phyloP scores from a whole-genome alignment of 768 basidiomycete species.

The Cantharellus anzutake region DNA sequence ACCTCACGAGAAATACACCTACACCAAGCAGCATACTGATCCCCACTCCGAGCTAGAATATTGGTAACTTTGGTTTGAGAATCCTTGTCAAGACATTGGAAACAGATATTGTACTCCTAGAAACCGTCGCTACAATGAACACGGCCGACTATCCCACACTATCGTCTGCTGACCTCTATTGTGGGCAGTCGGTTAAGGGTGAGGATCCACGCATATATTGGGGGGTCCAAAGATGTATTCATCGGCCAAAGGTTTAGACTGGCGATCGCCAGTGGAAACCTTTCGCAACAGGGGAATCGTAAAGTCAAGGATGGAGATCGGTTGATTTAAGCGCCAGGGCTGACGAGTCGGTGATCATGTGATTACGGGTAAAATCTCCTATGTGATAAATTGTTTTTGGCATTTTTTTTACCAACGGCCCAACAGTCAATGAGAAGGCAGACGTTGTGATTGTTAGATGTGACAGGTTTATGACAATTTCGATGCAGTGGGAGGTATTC shows the following conservation, averaged over 20 bases:
- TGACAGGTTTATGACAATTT: too few relatives aligned
- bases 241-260: background rate
- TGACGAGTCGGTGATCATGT: too few relatives aligned
- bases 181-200: slow-evolving; percentile 3
- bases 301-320: too few relatives aligned
- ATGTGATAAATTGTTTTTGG: too few relatives aligned
- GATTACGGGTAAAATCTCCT: too few relatives aligned
- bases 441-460: too few relatives aligned
- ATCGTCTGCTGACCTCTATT: slow-evolving; percentile 3
- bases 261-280: too few relatives aligned
- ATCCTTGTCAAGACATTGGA: slow-evolving; percentile 8
- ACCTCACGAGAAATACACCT: background rate
- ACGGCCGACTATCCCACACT: background rate
- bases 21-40: slow-evolving; percentile 7
- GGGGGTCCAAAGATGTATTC: background rate
- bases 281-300: too few relatives aligned
- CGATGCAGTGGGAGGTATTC: too few relatives aligned
- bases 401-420: too few relatives aligned
- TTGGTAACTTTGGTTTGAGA: slow-evolving; percentile 5
- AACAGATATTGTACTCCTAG: slow-evolving; percentile 7
- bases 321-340: too few relatives aligned
- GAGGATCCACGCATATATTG: slow-evolving; percentile 9
- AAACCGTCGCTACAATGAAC: background rate
- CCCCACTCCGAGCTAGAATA: background rate
- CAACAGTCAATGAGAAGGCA: too few relatives aligned